A percentile compares a stretch with the other conserved stretches of the same genome.
Conservation (phyloP, 768 basidiomycete genomes). For the Boletus coccyginus region DNA sequence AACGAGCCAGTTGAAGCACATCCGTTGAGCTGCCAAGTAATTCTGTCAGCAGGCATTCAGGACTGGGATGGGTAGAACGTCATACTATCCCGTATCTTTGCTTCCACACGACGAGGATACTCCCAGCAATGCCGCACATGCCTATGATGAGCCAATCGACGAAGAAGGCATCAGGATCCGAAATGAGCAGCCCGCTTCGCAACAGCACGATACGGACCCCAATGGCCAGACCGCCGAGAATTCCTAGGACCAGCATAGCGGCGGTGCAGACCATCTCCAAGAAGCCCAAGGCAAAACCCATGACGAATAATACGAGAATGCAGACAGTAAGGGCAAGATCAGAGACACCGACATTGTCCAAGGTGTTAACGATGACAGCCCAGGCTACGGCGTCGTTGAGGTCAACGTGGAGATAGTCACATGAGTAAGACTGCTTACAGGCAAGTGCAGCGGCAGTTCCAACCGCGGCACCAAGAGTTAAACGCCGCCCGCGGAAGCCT, state of each 20-base stretch:
- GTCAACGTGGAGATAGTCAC: neutral
- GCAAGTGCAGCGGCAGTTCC: constrained; percentile 50
- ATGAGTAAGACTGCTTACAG: constrained; percentile 31
- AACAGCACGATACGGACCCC: constrained; percentile 55
- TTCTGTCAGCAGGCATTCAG: constrained; percentile 1
- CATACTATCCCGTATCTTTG: constrained; percentile 53
- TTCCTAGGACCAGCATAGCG: constrained; percentile 45
- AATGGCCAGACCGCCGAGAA: constrained; percentile 56
- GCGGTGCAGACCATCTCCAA: constrained; percentile 48
- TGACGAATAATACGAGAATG: constrained; percentile 45
- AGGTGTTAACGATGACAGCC: constrained; percentile 60
- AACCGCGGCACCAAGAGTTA: constrained; percentile 53
- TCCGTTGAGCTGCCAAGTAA: constrained; percentile 36
- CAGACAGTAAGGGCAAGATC: constrained; percentile 52
- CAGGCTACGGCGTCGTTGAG: constrained; percentile 38
- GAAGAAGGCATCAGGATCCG: constrained; percentile 33
- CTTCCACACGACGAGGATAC: constrained; percentile 41
- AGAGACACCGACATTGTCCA: constrained; percentile 44
- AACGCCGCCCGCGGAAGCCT: constrained; percentile 55
- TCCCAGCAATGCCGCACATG: constrained; percentile 41
- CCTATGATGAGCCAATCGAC: constrained; percentile 56
- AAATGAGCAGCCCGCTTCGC: constrained; percentile 47
- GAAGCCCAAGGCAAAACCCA: constrained; percentile 53
- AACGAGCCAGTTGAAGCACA: constrained; percentile 65
- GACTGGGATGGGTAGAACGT: neutral